A percentile compares a stretch with the other conserved stretches of the same genome.
These are phyloP conservation scores for Dujonia santamariae DNA, from an alignment of 1,139 yeast genomes.

Conservation along the genomic window DNA sequence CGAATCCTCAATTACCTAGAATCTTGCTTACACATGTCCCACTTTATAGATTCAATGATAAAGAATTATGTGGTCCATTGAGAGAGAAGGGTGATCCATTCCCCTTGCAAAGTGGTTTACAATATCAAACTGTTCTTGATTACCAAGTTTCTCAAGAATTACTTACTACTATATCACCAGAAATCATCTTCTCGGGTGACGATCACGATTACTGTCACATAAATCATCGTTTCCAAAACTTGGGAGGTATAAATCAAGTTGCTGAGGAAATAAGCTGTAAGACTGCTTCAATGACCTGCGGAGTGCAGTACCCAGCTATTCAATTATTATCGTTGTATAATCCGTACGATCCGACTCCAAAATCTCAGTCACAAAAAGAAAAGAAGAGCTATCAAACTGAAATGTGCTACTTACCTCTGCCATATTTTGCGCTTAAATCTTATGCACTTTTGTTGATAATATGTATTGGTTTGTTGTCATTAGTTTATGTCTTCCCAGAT, in stretches of 20 bases:
- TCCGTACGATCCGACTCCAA: slow-evolving; percentile 24
- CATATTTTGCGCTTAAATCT: slow-evolving; percentile 49
- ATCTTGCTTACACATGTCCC: slow-evolving; percentile 82
- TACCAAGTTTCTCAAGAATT: slow-evolving; percentile 56
- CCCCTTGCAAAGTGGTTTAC: slow-evolving; percentile 69
- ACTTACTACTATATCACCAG: slow-evolving; percentile 57
- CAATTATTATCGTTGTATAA: slow-evolving; percentile 73
- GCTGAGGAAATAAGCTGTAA: slow-evolving; percentile 84
- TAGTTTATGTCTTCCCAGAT: slow-evolving; percentile 1
- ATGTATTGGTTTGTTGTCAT: slow-evolving; percentile 2
- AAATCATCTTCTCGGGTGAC: slow-evolving; percentile 80
- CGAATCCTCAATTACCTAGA: slow-evolving; percentile 48
- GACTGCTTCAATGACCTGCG: slow-evolving; percentile 91
- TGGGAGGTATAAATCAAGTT: slow-evolving; percentile 25
- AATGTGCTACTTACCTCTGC: slow-evolving; percentile 72
- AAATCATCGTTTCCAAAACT: slow-evolving; percentile 45
- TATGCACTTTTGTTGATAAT: slow-evolving; percentile 25
- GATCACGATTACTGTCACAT: slow-evolving; percentile 95
- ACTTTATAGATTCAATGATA: slow-evolving; percentile 53
- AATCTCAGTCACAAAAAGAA: slow-evolving; percentile 4
- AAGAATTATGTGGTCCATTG: slow-evolving; percentile 60
- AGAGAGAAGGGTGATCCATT: slow-evolving; percentile 63
- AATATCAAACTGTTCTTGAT: slow-evolving; percentile 74
- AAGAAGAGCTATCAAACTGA: slow-evolving; percentile 41
- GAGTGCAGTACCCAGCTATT: slow-evolving; percentile 78